Evolutionary conservation across 1,139 yeast species (phyloP), one percentile per base, ranked within the genome.

Genomic region (Suhomyces ambrosiae): DNA sequence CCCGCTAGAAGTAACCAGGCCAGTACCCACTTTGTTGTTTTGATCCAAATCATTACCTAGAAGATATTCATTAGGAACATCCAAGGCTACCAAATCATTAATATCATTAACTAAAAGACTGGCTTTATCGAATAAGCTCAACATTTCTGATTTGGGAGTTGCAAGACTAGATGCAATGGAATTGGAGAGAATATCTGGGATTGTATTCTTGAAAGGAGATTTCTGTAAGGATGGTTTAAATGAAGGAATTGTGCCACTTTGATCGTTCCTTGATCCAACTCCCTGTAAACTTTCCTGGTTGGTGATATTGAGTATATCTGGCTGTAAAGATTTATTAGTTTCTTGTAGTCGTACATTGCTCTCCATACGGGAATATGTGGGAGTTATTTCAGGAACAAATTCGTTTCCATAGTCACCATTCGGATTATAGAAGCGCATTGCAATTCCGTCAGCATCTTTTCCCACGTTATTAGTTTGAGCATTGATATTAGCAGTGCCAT

Each of bases 71-170:
- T 27, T 22, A 11, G 31, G 26, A 11, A 35, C 18, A 13, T 37
- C 42, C 23, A 40, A 23, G n/a, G 40, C 46, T 27, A 71, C 63
- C 33, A 73, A 50, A 19, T 68, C 76, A 43, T 69, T 68, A 47
- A 77, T 62, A 43, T 77, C 82, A 33, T 68, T 67, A 12, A 79
- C 80, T 42, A 79, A 56, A 25, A 67, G 50, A 21, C 71, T 63
- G 3, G 82, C 82, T 35, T 77, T 81, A 44, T 71, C 70, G 44
- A 76, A 69, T 12, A 78, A 40, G 41, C 47, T 42, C 35, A 55
- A 47, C 46, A 60, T 41, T 33, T 57, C 60, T 19, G 36, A 27
- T 34, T 23, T 32, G 33, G 30, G 23, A 19, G 32, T 23, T 35
- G 43, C n/a, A 30, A 30, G 27, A 18, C 26, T 27, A 38, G 43